Conservation (phyloP, 495 filamentous ascomycete genomes). For the Apodospora peruviana region DNA sequence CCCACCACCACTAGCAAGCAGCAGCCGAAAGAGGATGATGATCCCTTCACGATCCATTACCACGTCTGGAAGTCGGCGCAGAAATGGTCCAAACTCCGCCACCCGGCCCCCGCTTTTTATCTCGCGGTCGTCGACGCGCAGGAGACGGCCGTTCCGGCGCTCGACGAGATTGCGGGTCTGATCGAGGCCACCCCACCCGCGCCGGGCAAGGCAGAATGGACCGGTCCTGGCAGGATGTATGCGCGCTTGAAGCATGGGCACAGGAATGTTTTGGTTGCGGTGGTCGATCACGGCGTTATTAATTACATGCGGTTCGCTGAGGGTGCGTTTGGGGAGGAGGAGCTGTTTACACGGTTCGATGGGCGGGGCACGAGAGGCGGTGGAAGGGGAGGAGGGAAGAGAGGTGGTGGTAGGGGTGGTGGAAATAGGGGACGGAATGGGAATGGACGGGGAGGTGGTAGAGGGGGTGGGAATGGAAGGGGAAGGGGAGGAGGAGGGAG, state of each 20-base stretch:
- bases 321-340: conserved; percentile 72
- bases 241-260: conserved; percentile 76
- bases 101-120: conserved; percentile 72
- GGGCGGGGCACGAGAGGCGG: conserved; percentile 23
- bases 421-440: conserved; percentile 26
- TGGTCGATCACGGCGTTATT: conserved; percentile 84
- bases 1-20: conserved; percentile 6
- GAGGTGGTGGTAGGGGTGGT: conserved; percentile 25
- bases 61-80: conserved; percentile 68
- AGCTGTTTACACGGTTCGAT: conserved; percentile 53
- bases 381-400: conserved; percentile 33
- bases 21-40: conserved; percentile 4
- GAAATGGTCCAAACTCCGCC: conserved; percentile 67
- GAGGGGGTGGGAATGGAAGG: conserved; percentile 6
- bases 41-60: conserved; percentile 68
- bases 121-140: conserved; percentile 76
- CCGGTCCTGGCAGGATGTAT: conserved; percentile 45
- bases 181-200: conserved; percentile 63
- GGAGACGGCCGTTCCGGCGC: conserved; percentile 60
- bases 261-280: conserved; percentile 75
- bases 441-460: conserved; percentile 22
- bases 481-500: neutral
- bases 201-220: conserved; percentile 49
- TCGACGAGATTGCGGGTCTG: conserved; percentile 63
- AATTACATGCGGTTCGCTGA: conserved; percentile 81